Evolutionary conservation across 495 filamentous ascomycete genomes (phyloP).

Genomic region (Aspergillus haitiensis): DNA sequence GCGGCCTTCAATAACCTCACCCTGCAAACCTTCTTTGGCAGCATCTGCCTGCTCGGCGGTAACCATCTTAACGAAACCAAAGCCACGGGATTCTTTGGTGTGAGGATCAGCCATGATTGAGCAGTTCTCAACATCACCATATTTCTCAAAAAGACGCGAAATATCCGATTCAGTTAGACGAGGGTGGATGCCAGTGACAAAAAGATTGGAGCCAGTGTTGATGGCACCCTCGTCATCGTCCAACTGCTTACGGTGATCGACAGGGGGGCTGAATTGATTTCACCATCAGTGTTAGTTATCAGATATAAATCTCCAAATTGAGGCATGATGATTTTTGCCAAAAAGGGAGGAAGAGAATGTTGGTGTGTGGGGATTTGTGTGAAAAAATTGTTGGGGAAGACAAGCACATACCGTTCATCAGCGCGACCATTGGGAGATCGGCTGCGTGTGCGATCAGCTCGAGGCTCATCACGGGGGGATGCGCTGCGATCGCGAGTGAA

Average conservation of each 20-base stretch:
- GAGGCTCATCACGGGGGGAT: slow-evolving; percentile 77
- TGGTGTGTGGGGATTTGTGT: too few relatives aligned
- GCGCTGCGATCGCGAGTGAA: slow-evolving; percentile 89
- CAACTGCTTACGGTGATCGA: slow-evolving; percentile 48
- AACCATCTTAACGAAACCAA: slow-evolving; percentile 99
- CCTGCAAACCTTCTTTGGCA: slow-evolving; percentile 93
- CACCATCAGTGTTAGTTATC: slow-evolving; percentile 1
- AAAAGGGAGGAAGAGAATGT: too few relatives aligned
- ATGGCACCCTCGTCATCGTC: slow-evolving; percentile 73
- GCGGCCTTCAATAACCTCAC: slow-evolving; percentile 91
- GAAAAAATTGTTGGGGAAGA: too few relatives aligned
- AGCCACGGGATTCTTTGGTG: slow-evolving; percentile 96
- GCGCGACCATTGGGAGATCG: slow-evolving; percentile 69
- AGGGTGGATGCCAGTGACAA: slow-evolving; percentile 97
- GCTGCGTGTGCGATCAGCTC: slow-evolving; percentile 73
- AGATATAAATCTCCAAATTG: neutral
- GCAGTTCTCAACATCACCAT: slow-evolving; percentile 97
- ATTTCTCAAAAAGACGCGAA: slow-evolving; percentile 95
- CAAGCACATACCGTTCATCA: slow-evolving; percentile 50
- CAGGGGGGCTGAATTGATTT: slow-evolving; percentile 28
- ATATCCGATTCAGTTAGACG: slow-evolving; percentile 89
- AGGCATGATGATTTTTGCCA: neutral
- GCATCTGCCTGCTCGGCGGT: slow-evolving; percentile 91
- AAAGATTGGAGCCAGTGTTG: slow-evolving; percentile 96
- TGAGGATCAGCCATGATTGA: slow-evolving; percentile 99